Conservation (phyloP, 2,329 filamentous ascomycete species). For the Fusarium decemcellulare region DNA sequence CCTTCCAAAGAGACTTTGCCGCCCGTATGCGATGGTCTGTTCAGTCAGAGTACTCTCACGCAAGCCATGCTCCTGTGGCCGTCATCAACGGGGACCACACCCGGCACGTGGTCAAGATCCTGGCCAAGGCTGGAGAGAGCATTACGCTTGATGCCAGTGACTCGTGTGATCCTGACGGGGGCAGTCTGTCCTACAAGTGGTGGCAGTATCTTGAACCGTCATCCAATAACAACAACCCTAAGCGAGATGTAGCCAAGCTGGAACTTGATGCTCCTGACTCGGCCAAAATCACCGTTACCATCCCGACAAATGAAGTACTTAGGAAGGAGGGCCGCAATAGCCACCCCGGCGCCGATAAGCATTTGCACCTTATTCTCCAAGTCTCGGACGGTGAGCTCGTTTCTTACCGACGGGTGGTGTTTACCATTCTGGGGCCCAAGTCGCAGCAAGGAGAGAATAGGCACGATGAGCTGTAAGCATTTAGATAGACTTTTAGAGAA, state of each 20-base stretch:
- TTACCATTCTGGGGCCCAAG: background rate
- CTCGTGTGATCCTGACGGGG: constrained; percentile 10
- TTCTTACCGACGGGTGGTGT: background rate
- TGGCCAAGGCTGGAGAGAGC: constrained; percentile 4
- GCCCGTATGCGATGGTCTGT: constrained; percentile 25
- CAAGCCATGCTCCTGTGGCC: constrained; percentile 3
- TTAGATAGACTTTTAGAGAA: background rate
- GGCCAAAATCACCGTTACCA: background rate
- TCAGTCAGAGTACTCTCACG: constrained; percentile 6
- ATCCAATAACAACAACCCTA: background rate
- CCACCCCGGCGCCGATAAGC: background rate
- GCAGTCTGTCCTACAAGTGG: constrained; percentile 6
- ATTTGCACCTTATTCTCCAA: background rate
- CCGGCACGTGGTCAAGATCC: background rate
- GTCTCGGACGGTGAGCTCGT: background rate
- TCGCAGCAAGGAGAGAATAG: background rate
- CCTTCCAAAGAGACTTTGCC: constrained; percentile 29
- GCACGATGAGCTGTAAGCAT: background rate
- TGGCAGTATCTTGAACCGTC: constrained; percentile 17
- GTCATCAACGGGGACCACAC: constrained; percentile 3
- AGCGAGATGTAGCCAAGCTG: background rate
- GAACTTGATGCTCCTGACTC: background rate
- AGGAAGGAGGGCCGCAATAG: background rate
- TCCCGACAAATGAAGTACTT: background rate
- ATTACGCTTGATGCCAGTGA: constrained; percentile 5